Conservation (phyloP, 257 asterid species). For the Solanum boliviense region DNA sequence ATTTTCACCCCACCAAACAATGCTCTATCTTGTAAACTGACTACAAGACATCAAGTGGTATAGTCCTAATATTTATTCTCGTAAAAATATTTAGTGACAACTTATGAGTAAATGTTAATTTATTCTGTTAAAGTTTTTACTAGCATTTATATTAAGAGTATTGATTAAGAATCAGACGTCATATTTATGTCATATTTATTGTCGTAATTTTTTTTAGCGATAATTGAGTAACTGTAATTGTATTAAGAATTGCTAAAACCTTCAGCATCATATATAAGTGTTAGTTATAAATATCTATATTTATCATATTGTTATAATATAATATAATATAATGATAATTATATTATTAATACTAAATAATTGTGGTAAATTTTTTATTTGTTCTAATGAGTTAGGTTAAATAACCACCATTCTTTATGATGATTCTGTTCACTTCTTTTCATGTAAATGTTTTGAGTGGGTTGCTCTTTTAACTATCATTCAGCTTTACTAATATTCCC, state of each 20-base stretch:
- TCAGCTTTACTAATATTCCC: neutral
- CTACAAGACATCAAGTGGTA: neutral
- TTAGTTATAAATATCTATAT: too few relatives aligned
- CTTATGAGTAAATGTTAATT: neutral
- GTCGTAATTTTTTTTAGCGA: accelerated
- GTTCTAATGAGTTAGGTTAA: neutral
- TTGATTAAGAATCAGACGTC: too few relatives aligned
- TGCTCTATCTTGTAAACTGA: neutral
- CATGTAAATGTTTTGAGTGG: slow-evolving; percentile 6
- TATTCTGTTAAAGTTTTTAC: too few relatives aligned
- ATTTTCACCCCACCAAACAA: neutral
- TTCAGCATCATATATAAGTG: accelerated
- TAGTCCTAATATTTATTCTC: too few relatives aligned
- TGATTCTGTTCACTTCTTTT: slow-evolving; percentile 20
- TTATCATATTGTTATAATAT: too few relatives aligned
- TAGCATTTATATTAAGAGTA: too few relatives aligned
- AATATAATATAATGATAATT: too few relatives aligned
- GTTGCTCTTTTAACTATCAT: neutral
- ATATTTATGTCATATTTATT: too few relatives aligned
- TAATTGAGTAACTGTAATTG: too few relatives aligned
- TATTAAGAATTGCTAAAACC: neutral
- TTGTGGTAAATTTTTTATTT: too few relatives aligned
- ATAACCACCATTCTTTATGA: slow-evolving; percentile 8
- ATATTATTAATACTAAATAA: too few relatives aligned
- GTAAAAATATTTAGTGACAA: too few relatives aligned